These are phyloP conservation scores for Pichia rugopelliculosa DNA, from an alignment of 805 yeast species.

Conservation along the genomic window DNA sequence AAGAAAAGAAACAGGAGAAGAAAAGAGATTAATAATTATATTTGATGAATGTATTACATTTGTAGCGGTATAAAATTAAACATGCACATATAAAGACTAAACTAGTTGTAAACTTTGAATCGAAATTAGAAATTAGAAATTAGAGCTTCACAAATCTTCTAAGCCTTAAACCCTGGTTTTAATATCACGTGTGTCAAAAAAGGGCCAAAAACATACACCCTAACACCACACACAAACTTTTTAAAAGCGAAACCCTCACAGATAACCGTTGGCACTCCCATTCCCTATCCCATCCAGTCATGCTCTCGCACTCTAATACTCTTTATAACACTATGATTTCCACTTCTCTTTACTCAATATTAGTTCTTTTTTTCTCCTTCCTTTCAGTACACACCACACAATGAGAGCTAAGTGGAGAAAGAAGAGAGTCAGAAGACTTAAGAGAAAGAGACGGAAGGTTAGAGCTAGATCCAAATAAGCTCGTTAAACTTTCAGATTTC, in stretches of 20 bases:
- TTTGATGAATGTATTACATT: too few species aligned
- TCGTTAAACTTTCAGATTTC: slow-evolving; percentile 5
- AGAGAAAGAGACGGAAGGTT: slow-evolving; percentile 99
- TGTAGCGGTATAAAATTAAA: too few species aligned
- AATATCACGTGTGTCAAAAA: background rate
- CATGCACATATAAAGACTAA: too few species aligned
- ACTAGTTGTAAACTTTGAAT: too few species aligned
- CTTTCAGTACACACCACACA: slow-evolving; percentile 20
- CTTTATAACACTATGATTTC: background rate
- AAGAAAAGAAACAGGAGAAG: background rate
- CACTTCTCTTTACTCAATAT: background rate
- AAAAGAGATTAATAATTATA: too few species aligned
- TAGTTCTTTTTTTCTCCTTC: background rate
- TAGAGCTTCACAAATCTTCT: too few species aligned
- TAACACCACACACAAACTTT: background rate
- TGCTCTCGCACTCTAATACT: background rate
- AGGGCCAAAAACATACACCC: background rate
- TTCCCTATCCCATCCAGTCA: background rate
- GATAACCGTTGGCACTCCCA: background rate
- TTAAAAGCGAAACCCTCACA: background rate
- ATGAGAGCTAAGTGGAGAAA: slow-evolving; percentile 99
- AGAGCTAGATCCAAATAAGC: slow-evolving; percentile 98
- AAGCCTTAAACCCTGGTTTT: too few species aligned
- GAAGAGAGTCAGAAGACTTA: slow-evolving; percentile 99
- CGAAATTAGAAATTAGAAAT: too few species aligned